Conservation (phyloP, 2,329 filamentous ascomycete genomes). For the Cryphonectria naterciae region DNA sequence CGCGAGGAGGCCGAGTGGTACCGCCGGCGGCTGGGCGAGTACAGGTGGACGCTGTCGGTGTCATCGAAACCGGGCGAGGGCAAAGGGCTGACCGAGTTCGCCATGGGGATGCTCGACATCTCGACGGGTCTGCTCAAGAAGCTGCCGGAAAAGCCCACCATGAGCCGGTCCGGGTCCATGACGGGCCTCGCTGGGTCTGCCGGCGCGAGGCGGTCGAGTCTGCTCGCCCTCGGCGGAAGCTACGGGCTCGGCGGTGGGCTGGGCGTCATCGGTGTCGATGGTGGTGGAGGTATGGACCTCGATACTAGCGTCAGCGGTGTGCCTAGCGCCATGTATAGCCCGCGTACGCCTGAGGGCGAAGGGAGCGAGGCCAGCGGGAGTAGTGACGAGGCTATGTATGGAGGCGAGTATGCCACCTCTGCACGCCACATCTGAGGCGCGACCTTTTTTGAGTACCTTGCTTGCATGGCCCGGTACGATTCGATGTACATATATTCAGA, state of each 20-base stretch:
- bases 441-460: conserved; percentile 12
- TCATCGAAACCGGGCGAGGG: conserved; percentile 72
- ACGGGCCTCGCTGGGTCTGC: conserved; percentile 56
- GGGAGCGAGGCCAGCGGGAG: conserved; percentile 49
- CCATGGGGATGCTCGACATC: conserved; percentile 78
- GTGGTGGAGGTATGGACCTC: conserved; percentile 40
- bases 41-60: conserved; percentile 91
- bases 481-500: neutral
- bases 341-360: conserved; percentile 40
- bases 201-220: conserved; percentile 41
- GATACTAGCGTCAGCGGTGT: conserved; percentile 46
- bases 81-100: conserved; percentile 66
- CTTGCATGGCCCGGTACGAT: conserved; percentile 23
- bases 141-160: conserved; percentile 70
- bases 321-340: conserved; percentile 55
- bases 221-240: conserved; percentile 42
- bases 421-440: neutral
- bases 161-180: conserved; percentile 59
- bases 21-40: conserved; percentile 80
- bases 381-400: conserved; percentile 62
- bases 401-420: conserved; percentile 41
- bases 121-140: conserved; percentile 70
- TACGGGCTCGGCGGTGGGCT: conserved; percentile 28
- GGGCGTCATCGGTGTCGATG: conserved; percentile 31
- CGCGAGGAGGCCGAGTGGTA: conserved; percentile 94